Base-by-base conservation (phyloP, 169 alveolate genomes). In the Eimeria necatrix region DNA sequence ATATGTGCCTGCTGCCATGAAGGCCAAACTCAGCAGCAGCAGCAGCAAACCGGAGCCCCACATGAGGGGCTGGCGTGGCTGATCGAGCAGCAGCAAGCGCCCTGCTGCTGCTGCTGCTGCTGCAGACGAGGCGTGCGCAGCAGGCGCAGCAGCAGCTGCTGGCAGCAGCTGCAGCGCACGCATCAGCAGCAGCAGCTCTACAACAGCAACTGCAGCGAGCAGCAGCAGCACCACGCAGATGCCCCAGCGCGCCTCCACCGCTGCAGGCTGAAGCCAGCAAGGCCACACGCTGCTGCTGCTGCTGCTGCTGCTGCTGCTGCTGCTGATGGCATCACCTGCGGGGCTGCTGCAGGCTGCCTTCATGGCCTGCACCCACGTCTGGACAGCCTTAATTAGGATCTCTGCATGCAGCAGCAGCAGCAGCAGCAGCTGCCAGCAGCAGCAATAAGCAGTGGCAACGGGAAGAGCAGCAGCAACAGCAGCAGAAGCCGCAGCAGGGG, bases 151-250 rank as follows among this genome's bases (percentile, higher is more conserved):
- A 76, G 87, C 52, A 9, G 87, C 26, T 4, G 87, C 87, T 6
- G 87, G 87, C 59, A 76, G 87, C 87, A 76, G 87, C 87, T 76
- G 59, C 87, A 76, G 24, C 64, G 87, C 87, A 20, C 46, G 26
- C 87, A 76, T 12, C 64, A 76, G 61, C 32, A 76, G 61, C 59
- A 46, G 4, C 87, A 76, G 56, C 61, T 76, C 87, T 8, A 48
- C 87, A 41, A n/a, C 78, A 68, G 46, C 78, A n/a, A 12, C 32
- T 8, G 46, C 9, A 24, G 46, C 78, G 4, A 68, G 87, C 87
- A 76, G 61, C 87, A 76, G 22, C 18, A 76, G 64, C 18, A 76
- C 87, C 9, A 76, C 61, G 41, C 59, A 76, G 14, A 76, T 20
- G 46, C 87, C 87, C 87, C 87, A 76, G 18, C 64, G 87, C 8